Evolutionary conservation across 768 basidiomycete genomes (phyloP).

Genomic region (Tulasnella sp.): DNA sequence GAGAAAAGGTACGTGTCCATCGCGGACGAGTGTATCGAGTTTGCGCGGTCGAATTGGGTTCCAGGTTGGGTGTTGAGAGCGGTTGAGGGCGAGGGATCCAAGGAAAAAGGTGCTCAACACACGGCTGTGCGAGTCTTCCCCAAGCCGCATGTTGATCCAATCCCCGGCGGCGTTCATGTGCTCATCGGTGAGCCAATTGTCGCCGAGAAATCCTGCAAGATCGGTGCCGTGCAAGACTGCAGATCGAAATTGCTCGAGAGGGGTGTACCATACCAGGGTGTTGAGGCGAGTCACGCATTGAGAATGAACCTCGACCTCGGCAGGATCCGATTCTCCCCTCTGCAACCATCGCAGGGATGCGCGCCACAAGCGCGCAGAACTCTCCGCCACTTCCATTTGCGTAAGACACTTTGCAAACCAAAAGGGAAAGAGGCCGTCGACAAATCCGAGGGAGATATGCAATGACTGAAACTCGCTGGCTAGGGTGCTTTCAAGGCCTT

Average conservation of each 20-base stretch:
- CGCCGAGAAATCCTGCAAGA: neutral
- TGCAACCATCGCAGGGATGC: neutral
- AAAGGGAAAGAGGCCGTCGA: neutral
- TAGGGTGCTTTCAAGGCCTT: no score
- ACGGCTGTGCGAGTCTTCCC: neutral
- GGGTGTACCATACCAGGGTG: neutral
- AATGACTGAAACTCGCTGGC: no score
- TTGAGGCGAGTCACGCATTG: neutral
- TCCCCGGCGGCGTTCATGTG: neutral
- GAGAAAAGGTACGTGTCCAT: neutral
- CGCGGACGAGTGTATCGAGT: neutral
- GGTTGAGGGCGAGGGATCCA: neutral
- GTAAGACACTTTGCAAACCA: neutral
- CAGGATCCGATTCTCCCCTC: neutral
- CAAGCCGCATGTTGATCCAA: neutral
- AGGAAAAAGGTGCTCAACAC: neutral
- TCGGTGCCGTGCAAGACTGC: neutral
- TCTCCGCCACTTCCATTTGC: neutral
- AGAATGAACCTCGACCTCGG: neutral
- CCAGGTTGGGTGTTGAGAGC: neutral
- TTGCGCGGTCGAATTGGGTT: neutral
- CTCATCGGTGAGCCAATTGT: neutral
- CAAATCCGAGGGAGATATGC: neutral
- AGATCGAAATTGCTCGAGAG: neutral
- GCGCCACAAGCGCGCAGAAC: neutral